Base-by-base conservation (phyloP, 1,284 basidiomycete species). In the Fistulina hepatica region DNA sequence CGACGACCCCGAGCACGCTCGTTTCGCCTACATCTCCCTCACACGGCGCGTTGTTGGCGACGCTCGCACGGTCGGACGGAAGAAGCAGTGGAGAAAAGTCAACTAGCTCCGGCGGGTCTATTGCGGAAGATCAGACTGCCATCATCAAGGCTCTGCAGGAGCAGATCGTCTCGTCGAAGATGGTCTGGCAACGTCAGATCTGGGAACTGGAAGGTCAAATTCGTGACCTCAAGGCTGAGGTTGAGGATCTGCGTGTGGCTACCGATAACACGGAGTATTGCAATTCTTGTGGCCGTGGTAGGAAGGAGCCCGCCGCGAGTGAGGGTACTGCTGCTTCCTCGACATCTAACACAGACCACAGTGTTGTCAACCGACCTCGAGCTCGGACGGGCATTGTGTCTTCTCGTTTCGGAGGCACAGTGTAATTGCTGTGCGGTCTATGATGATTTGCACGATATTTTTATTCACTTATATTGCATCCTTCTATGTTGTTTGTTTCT, bases 121-220 rank as follows among this genome's bases (percentile, higher is more conserved):
- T 48, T 6, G 48, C 54, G 6, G 65, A 69, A 26, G 71, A 74
- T 41, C 68, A 69, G 39, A 54, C 62, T 33, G 46, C 62, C 21
- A 55, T 73, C 23, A 65, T 78, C 27, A 60, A 67, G 42, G 59
- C 64, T 11, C 56, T 85, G 34, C 76, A 77, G 49, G 75, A 80
- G 33, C 73, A 82, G 54, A 64, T 83, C 24, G 51, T 61, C 19
- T 62, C 65, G 7, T 59, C 76, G 17, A 72, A 77, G 33, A 67
- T 69, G 44, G 69, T 67, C 17, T 82, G 76, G 75, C 76, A 81
- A 49, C 67, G 66, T 34, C 77, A 82, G 47, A 67, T 82, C 34
- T 77, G 69, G 73, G 82, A 83, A 50, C 60, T 86, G 37, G 81
- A 81, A 53, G 71, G 72, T 12, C 79, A 82, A 52, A 69, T 88